Evolutionary conservation across 1,284 basidiomycete genomes (phyloP), one percentile per base, ranked within the genome.

Genomic region (Schizophyllum amplum): DNA sequence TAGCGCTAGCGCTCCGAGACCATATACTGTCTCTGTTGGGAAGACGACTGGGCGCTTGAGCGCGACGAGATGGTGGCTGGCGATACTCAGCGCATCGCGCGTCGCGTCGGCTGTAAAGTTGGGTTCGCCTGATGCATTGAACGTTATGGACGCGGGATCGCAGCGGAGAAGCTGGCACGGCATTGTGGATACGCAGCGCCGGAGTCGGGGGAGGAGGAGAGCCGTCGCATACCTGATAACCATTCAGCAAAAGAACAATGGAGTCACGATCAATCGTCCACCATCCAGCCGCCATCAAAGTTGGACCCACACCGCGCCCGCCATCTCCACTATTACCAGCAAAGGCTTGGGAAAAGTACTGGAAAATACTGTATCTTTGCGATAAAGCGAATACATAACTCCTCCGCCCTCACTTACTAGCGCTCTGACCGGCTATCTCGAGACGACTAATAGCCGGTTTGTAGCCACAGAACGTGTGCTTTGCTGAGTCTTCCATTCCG

Each of bases 1-100:
- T 47, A 95, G 75, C 0, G 95, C 94, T 46, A 88, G 77, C 0
- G 93, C 97, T 22, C 92, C 97, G 4, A 99, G 83, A 1, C 97
- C 97, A 69, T 99, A 99, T 22, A 99, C 97, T 0, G 97, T 99
- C 72, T 99, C 97, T 25, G 97, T 98, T 0, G 97, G 96, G 66
- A 99, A 94, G 0, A 89, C 94, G 47, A 99, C 92, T 15, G 78
- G 75, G 59, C 77, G 71, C 24, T 69, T 63, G 42, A 72, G 68
- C 51, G 72, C 61, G 51, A 70, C 64, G 25, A 87, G 75, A 60
- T 78, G 74, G 56, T 73, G 70, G 5, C 79, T 69, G 4, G 85
- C 86, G 23, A 64, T 62, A 56, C 73, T 65, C 57, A 87, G 69
- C 6, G 81, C 74, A 5, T 71, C 64, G 25, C 70, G 65, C 7